A percentile compares a stretch with the other conserved stretches of the same genome.
Evolutionary conservation across 345 rosid genomes (phyloP).

Genomic region (Microthlaspi erraticum): DNA sequence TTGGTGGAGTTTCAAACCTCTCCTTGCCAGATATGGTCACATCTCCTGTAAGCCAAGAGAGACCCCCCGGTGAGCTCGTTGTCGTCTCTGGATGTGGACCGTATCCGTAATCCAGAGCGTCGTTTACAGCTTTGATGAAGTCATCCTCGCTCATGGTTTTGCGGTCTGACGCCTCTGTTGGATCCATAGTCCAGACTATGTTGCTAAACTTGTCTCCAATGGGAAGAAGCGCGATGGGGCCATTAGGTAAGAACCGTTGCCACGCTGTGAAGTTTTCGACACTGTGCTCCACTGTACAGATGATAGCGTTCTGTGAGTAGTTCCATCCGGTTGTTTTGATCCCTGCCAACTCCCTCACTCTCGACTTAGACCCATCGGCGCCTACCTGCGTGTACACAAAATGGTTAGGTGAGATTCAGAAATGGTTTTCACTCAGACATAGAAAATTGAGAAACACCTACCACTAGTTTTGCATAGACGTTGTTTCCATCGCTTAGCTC

Average conservation of each 20-base stretch:
- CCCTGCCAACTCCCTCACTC: slow-evolving; percentile 84
- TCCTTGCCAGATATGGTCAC: slow-evolving; percentile 53
- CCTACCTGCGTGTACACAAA: slow-evolving; percentile 80
- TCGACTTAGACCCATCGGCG: slow-evolving; percentile 91
- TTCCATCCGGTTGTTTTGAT: slow-evolving; percentile 87
- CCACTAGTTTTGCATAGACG: slow-evolving; percentile 87
- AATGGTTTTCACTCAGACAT: background rate
- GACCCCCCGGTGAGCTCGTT: slow-evolving; percentile 50
- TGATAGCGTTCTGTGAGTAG: slow-evolving; percentile 88
- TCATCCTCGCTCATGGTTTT: slow-evolving; percentile 79
- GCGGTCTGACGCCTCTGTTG: slow-evolving; percentile 64
- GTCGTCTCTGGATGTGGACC: slow-evolving; percentile 80
- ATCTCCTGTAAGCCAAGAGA: slow-evolving; percentile 68
- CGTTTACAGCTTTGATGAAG: slow-evolving; percentile 74
- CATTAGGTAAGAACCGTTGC: slow-evolving; percentile 94
- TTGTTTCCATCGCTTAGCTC: slow-evolving; percentile 75
- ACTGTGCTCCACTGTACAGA: slow-evolving; percentile 89
- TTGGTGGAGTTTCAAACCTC: slow-evolving; percentile 78
- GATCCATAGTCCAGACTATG: slow-evolving; percentile 94
- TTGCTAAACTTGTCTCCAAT: slow-evolving; percentile 88
- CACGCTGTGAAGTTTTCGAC: slow-evolving; percentile 74
- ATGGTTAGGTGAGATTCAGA: background rate
- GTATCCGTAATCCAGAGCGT: slow-evolving; percentile 82
- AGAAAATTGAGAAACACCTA: slow-evolving; percentile 45
- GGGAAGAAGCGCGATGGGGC: slow-evolving; percentile 92